These are phyloP conservation scores for Alternaria brassicae DNA, from an alignment of 2,329 filamentous ascomycete genomes.

Conservation along the genomic window DNA sequence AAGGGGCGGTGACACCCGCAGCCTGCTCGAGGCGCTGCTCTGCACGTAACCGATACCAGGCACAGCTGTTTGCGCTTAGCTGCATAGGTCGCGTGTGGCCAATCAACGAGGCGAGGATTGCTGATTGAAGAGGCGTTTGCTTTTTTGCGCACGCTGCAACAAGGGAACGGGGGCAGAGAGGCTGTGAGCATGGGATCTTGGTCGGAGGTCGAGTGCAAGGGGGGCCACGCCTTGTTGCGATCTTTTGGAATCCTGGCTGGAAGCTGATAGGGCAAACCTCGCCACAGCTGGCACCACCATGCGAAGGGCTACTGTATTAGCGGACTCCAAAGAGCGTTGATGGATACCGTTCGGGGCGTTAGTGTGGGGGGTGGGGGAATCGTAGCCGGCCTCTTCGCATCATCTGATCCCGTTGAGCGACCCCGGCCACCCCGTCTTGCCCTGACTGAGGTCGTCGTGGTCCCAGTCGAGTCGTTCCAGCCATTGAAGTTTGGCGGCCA, in stretches of 20 bases:
- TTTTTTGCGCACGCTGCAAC: slow-evolving; percentile 41
- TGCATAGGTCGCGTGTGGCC: slow-evolving; percentile 26
- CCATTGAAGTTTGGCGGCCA: slow-evolving; percentile 17
- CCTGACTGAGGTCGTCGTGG: slow-evolving; percentile 35
- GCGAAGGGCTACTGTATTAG: slow-evolving; percentile 43
- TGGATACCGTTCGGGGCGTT: slow-evolving; percentile 40
- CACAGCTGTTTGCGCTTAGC: slow-evolving; percentile 42
- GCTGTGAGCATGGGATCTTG: slow-evolving; percentile 42
- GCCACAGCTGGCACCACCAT: slow-evolving; percentile 44
- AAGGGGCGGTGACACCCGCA: slow-evolving; percentile 45
- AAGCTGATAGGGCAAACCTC: slow-evolving; percentile 42
- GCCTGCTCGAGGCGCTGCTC: slow-evolving; percentile 31
- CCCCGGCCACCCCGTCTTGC: slow-evolving; percentile 26
- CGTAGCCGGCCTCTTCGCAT: slow-evolving; percentile 35
- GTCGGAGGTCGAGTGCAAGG: slow-evolving; percentile 41
- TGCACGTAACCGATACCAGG: slow-evolving; percentile 46
- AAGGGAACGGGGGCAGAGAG: slow-evolving; percentile 30
- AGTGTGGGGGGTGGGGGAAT: slow-evolving; percentile 51
- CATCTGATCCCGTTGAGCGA: slow-evolving; percentile 46
- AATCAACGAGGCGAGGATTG: slow-evolving; percentile 37
- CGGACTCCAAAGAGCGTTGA: slow-evolving; percentile 43
- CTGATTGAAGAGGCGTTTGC: slow-evolving; percentile 39
- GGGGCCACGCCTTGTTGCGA: slow-evolving; percentile 47
- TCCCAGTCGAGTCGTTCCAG: slow-evolving; percentile 41
- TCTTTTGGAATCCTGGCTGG: slow-evolving; percentile 37